These are phyloP conservation scores for Grosmannia serpens DNA, from an alignment of 2,329 filamentous ascomycete genomes.

Conservation along the genomic window DNA sequence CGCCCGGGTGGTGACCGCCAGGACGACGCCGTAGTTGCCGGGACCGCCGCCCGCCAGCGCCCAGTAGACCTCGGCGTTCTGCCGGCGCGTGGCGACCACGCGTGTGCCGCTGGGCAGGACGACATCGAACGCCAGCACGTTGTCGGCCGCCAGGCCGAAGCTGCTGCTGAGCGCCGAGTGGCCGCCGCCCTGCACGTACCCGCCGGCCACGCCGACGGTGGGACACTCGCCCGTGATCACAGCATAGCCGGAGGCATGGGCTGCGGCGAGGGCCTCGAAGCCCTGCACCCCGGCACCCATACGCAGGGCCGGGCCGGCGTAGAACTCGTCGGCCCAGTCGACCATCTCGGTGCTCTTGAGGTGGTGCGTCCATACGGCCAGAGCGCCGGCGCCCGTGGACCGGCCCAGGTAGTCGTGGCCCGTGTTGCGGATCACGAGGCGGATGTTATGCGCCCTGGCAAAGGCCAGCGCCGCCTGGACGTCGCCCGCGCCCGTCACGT, in stretches of 20 bases:
- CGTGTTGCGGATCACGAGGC: slow-evolving; percentile 43
- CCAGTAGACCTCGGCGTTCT: slow-evolving; percentile 44
- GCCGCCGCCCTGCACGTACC: slow-evolving; percentile 48
- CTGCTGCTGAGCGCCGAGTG: slow-evolving; percentile 34
- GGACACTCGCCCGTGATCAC: slow-evolving; percentile 1
- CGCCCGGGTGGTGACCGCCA: slow-evolving; percentile 25
- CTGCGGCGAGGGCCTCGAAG: slow-evolving; percentile 38
- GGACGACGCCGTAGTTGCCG: slow-evolving; percentile 39
- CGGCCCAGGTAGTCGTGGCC: slow-evolving; percentile 48
- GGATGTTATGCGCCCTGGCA: slow-evolving; percentile 33
- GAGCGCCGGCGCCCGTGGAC: slow-evolving; percentile 47
- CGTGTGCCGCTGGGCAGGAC: slow-evolving; percentile 24
- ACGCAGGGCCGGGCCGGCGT: slow-evolving; percentile 16
- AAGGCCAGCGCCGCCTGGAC: slow-evolving; percentile 25
- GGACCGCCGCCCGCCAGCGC: slow-evolving; percentile 41
- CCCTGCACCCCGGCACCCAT: slow-evolving; percentile 39
- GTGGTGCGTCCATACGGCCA: slow-evolving; percentile 45
- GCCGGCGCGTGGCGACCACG: slow-evolving; percentile 21
- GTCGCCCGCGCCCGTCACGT: slow-evolving; percentile 13
- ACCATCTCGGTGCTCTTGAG: not conserved
- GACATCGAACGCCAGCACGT: slow-evolving; percentile 29
- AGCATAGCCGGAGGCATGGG: slow-evolving; percentile 10
- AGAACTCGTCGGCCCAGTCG: not conserved
- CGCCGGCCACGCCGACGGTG: slow-evolving; percentile 47
- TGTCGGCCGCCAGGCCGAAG: slow-evolving; percentile 32